Base-by-base conservation (phyloP, 768 basidiomycete genomes). In the Lactarius sanguifluus region DNA sequence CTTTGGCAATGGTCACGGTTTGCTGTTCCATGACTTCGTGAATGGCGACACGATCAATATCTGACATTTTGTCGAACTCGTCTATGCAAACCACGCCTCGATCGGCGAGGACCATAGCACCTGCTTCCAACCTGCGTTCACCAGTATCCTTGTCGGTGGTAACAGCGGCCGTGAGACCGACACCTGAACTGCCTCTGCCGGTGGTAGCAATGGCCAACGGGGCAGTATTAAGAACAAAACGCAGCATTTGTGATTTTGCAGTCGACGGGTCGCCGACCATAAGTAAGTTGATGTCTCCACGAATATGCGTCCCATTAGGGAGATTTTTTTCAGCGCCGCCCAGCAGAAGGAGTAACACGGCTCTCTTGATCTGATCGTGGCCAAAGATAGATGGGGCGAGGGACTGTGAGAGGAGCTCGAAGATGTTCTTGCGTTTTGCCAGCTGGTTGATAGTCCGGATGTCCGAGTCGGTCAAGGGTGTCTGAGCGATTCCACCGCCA, bases 11-110 rank as follows among this genome's bases (percentile, higher is more conserved):
- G 10, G 97, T 98, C 57, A 99, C 96, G 0, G 97, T 99, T 75
- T 99, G 97, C 77, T 98, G 96, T 76, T 98, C 97, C 97, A 99
- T 99, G 74, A 98, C 97, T 85, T 99, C 97, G 79, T 99, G 97
- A 73, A 99, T 99, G 40, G 97, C 96, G 23, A 98, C 96, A 71
- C 97, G 87, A 79, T 99, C 97, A 70, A 98, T 85, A 75, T 99
- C 97, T 32, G 94, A 96, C 97, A 99, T 98, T 77, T 99, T 99
- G 84, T 99, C 97, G 74, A 99, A 99, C 78, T 99, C 97, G 77
- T 99, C 97, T 72, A 99, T 98, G 77, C 97, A 99, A 55, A 99
- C 96, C 25, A 99, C 95, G 20, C 97, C 97, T 71, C 96, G 88
- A 77, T 99, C 97, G 34, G 97, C 97, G 66, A 99, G 88, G 62